phyloP scores from a whole-genome alignment of 345 rosid genomes.

The Eucalyptus marginata region DNA sequence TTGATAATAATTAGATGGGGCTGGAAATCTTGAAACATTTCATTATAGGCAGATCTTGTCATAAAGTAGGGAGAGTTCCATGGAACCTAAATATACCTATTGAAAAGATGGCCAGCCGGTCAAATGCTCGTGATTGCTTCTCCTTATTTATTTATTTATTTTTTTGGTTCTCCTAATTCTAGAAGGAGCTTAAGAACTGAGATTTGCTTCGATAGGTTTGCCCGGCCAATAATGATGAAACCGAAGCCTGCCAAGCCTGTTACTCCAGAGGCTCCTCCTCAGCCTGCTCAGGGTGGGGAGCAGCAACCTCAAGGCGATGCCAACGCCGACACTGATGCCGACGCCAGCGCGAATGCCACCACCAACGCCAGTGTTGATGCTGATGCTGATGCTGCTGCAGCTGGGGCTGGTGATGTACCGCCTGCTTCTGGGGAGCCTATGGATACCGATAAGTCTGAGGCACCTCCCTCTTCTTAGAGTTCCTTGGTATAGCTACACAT shows the following conservation, averaged over 20 bases:
- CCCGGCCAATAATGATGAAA: slow-evolving; percentile 89
- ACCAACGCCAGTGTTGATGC: background rate
- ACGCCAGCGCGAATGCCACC: background rate
- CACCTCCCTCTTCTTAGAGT: slow-evolving; percentile 14
- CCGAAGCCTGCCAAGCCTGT: slow-evolving; percentile 71
- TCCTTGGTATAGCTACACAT: background rate
- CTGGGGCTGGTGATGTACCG: slow-evolving; percentile 18
- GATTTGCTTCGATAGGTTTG: slow-evolving; percentile 25
- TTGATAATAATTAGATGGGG: background rate
- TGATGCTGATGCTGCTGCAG: slow-evolving; percentile 1
- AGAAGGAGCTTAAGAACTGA: background rate
- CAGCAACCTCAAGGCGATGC: slow-evolving; percentile 1
- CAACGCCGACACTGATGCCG: background rate
- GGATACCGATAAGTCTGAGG: slow-evolving; percentile 54
- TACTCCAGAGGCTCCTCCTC: slow-evolving; percentile 45
- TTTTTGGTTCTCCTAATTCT: background rate
- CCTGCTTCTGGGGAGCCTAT: slow-evolving; percentile 50
- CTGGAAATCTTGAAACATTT: background rate
- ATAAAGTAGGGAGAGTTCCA: background rate
- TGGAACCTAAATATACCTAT: background rate
- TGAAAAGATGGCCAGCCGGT: background rate
- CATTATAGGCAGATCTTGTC: background rate
- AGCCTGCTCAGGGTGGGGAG: slow-evolving; percentile 32
- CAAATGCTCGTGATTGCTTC: background rate
- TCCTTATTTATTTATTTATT: background rate